Evolutionary conservation across 306 rosid genomes (phyloP).

Genomic region (Cucumis hystrix): DNA sequence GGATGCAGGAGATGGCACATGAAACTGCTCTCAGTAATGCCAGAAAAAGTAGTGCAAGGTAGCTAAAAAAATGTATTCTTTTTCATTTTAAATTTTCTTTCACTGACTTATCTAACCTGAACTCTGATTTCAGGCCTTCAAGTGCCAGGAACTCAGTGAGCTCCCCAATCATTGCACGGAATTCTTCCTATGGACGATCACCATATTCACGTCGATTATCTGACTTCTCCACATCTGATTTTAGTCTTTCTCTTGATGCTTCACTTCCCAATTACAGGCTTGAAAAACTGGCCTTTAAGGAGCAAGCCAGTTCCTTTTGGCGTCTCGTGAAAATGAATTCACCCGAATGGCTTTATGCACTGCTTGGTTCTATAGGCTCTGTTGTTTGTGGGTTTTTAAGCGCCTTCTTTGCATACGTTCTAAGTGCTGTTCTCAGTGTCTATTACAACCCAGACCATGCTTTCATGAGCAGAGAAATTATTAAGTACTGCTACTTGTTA

Average conservation of each 20-base stretch:
- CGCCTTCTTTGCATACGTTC: constrained; percentile 92
- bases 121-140: constrained; percentile 60
- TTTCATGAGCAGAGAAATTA: constrained; percentile 66
- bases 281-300: constrained; percentile 84
- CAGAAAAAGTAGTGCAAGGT: constrained; percentile 98
- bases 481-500: constrained; percentile 71
- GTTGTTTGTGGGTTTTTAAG: constrained; percentile 89
- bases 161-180: constrained; percentile 91
- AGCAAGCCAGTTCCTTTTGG: constrained; percentile 97
- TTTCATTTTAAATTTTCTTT: neutral
- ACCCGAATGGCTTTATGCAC: constrained; percentile 90
- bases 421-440: constrained; percentile 81
- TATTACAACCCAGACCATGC: constrained; percentile 59
- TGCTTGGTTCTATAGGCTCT: constrained; percentile 83
- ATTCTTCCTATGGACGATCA: constrained; percentile 94
- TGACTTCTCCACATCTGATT: constrained; percentile 93
- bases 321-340: constrained; percentile 98
- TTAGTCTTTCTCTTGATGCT: constrained; percentile 74
- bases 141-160: constrained; percentile 98
- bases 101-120: neutral
- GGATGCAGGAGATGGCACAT: constrained; percentile 86
- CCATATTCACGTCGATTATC: constrained; percentile 96
- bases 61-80: neutral
- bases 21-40: constrained; percentile 87
- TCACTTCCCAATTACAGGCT: constrained; percentile 66